Base-by-base conservation (phyloP, 139 green algal genomes). In the Pleodorina starrii region DNA sequence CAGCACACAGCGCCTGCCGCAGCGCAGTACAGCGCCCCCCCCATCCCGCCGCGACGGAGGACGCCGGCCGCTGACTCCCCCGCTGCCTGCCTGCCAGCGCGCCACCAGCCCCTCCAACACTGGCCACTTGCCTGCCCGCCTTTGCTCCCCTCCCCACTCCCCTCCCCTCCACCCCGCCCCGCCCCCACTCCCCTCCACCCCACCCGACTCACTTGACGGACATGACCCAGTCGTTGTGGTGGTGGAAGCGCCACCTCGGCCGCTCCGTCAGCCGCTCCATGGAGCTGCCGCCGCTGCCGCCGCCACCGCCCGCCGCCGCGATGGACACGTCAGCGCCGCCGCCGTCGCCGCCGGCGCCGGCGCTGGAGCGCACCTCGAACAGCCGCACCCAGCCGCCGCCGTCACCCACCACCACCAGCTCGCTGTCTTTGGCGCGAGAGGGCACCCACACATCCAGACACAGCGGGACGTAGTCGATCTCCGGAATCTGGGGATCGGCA, bases 341-440 rank as follows among this genome's bases (percentile, higher is more conserved):
- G n/a, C 16, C 75, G 5, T 1, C 25, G 27, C 42, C 73, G 17
- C 73, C 27, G 42, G 21, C 11, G 14, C 73, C 75, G 1, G 75
- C 10, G 46, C n/a, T 72, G 77, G 36, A 57, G 7, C 80, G 16
- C 59, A 95, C 50, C 77, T 93, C 71, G 78, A 93, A 94, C 59
- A 95, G 81, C 17, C 90, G 80, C 66, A 97, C 93, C 80, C 90
- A 91, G 57, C 94, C 94, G 36, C 93, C 92, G 3, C 92, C 90
- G 84, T 96, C 93, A 5, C 94, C 94, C 50, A 95, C 77, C 66
- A 90, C 90, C 21, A 97, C 60, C 75, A 96, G 69, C 87, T 96
- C 94, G 29, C 69, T 75, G 76, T 96, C 86, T 23, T 78, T 80
- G 59, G 51, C 48, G 29, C 91, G 78, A 3, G 88, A 68, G 0